Conservation (phyloP, 345 rosid genomes). For the Pelargonium nanum region DNA sequence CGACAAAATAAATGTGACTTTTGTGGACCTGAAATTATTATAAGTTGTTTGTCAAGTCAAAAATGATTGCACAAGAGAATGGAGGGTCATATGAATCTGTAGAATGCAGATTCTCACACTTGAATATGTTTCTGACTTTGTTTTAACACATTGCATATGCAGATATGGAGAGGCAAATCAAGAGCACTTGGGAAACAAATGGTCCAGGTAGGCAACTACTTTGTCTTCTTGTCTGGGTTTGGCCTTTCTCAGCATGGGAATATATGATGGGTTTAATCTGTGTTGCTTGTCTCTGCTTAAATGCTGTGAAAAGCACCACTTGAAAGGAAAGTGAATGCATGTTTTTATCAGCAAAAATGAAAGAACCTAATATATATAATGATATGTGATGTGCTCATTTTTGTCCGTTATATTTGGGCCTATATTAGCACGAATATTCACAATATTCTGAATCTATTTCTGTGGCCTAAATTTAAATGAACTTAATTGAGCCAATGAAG, state of each 20-base stretch:
- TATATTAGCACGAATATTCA: background rate
- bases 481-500: constrained; percentile 14
- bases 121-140: constrained; percentile 11
- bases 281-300: constrained; percentile 12
- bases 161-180: no score
- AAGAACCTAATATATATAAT: constrained; percentile 11
- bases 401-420: constrained; percentile 29
- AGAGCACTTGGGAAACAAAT: constrained; percentile 12
- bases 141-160: background rate
- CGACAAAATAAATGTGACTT: background rate
- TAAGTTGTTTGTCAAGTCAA: background rate
- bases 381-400: constrained; percentile 15
- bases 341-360: constrained; percentile 8
- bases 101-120: constrained; percentile 4
- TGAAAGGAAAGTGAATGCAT: constrained; percentile 11
- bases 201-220: constrained; percentile 19
- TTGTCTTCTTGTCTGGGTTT: constrained; percentile 15
- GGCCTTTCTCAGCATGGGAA: background rate
- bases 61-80: constrained; percentile 6
- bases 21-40: background rate
- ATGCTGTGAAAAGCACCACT: constrained; percentile 14
- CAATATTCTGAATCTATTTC: background rate
- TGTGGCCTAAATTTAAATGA: constrained; percentile 8
- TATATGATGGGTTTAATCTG: no score
- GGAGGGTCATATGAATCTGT: background rate